A percentile compares a stretch with the other conserved stretches of the same genome.
phyloP scores from a whole-genome alignment of 495 filamentous ascomycete genomes.

The Chlorociboria aeruginascens region DNA sequence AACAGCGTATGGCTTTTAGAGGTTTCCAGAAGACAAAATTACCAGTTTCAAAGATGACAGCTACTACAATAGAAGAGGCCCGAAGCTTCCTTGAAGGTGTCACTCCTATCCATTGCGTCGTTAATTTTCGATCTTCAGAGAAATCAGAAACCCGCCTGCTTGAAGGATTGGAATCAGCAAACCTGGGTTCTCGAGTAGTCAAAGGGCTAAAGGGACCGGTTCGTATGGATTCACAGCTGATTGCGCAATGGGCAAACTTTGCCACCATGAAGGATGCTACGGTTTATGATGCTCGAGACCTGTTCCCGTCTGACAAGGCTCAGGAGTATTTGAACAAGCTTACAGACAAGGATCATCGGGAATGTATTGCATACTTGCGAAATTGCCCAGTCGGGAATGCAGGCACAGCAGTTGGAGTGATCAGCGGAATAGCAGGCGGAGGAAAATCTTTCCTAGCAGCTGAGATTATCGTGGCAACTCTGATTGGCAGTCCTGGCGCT shows the following conservation, averaged over 20 bases:
- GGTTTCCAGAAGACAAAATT: neutral
- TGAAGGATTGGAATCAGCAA: neutral
- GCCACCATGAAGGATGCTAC: neutral
- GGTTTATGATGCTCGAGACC: neutral
- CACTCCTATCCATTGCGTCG: neutral
- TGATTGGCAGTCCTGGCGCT: neutral
- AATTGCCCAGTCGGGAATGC: neutral
- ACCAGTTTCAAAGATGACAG: neutral
- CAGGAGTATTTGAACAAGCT: neutral
- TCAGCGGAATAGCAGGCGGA: neutral
- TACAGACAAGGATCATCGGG: neutral
- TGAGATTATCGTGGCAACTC: neutral
- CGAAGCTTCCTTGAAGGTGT: neutral
- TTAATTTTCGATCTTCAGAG: neutral
- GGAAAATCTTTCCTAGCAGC: neutral
- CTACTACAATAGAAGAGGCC: neutral
- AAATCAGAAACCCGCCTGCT: neutral
- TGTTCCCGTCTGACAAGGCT: neutral
- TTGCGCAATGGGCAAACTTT: neutral
- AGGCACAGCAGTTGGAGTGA: neutral
- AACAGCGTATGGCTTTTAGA: neutral
- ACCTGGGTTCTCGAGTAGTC: neutral
- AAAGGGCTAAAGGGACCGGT: neutral
- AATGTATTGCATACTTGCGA: neutral
- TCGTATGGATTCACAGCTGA: neutral